Evolutionary conservation across 306 rosid species (phyloP).

Genomic region (Prunus mongolica): DNA sequence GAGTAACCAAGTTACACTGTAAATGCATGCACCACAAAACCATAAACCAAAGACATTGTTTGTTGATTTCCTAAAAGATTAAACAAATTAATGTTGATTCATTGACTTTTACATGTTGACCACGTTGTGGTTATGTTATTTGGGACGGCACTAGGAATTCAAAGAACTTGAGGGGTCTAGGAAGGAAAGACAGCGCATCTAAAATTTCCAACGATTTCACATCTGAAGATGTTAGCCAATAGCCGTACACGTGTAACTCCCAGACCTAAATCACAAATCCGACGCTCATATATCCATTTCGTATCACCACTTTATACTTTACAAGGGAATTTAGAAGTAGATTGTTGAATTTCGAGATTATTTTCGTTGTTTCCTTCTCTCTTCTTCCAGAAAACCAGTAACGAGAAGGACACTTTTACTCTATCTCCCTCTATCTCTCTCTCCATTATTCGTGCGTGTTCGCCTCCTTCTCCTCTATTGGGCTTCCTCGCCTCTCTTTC

Average conservation of each 20-base stretch:
- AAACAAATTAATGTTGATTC: background rate
- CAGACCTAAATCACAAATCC: background rate
- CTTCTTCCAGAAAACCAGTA: slow-evolving; percentile 4
- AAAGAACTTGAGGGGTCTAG: background rate
- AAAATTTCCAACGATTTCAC: background rate
- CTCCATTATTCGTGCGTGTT: slow-evolving; percentile 6
- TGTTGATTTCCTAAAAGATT: too few species aligned
- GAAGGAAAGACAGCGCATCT: background rate
- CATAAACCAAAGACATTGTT: background rate
- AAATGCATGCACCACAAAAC: background rate
- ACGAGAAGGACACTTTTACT: background rate
- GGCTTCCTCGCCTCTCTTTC: slow-evolving; percentile 2
- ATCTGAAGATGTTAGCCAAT: background rate
- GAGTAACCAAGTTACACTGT: background rate
- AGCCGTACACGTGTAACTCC: slow-evolving; percentile 2
- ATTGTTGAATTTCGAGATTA: background rate
- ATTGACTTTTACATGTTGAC: background rate
- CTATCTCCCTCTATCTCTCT: background rate
- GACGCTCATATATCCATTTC: background rate
- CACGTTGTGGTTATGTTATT: background rate
- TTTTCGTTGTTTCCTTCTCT: background rate
- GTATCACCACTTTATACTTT: background rate
- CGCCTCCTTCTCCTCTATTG: slow-evolving; percentile 16
- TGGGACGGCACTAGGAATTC: background rate
- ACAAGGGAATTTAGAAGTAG: background rate